Base-by-base conservation (phyloP, 148 eudicot genomes). In the Heliosperma pusillum region DNA sequence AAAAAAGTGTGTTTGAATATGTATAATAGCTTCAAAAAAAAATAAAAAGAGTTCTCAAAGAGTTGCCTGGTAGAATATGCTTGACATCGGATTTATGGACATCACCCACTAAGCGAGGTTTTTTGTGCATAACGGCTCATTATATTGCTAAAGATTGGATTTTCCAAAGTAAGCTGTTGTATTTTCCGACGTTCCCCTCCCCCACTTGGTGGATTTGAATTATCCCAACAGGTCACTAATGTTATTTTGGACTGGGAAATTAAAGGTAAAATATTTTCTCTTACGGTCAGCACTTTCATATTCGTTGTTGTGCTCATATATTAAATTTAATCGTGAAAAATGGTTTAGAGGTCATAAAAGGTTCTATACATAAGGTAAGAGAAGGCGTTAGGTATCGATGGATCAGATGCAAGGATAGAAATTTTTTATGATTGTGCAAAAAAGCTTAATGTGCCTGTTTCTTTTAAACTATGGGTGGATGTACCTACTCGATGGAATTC, bases 291-390 rank as follows among this genome's bases (percentile, higher is more conserved):
- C 56, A 73, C 21, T 73, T 73, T 60, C 76, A 73, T 42, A 73
- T 73, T 73, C 67, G 56, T 59, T 73, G 67, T 61, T 59, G 33
- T 73, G 64, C 29, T 71, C 63, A 57, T 57, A 71, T 71, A 3
- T 56, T 71, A 26, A 71, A 47, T 53, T 53, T 72, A 3, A 57
- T 72, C 6, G 50, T 72, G 15, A 57, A 72, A 33, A 5, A 27
- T 4, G 75, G 65, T 20, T 73, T 59, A 36, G 40, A 40, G 12
- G 36, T 59, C 2, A 73, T 61, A 1, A 22, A 42, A 1, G 11
- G 10, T 5, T 73, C 67, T 24, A n/a, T 73, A 12, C 21, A 12
- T 20, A 40, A 73, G 9, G 66, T 36, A 59, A 59, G n/a, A n/a
- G n/a, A n/a, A n/a, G n/a, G n/a, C n/a, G n/a, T n/a, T n/a, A n/a